Evolutionary conservation across 495 filamentous ascomycete species (phyloP).

Genomic region (Aspergillus nidulans): DNA sequence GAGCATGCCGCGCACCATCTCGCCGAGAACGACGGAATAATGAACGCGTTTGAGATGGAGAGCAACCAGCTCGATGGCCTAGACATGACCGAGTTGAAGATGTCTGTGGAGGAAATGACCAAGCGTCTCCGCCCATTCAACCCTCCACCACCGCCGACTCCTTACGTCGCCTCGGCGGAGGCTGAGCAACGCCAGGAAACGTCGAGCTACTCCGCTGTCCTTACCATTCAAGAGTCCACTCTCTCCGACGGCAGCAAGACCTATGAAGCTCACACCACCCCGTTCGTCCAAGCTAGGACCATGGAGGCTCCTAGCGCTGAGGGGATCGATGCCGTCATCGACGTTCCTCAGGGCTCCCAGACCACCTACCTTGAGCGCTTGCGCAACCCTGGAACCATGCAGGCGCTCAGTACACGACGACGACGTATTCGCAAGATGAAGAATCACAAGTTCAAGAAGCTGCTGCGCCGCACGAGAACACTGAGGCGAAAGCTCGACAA

Average conservation of each 20-base stretch:
- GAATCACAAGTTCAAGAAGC: conserved; percentile 99
- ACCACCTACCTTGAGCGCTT: conserved; percentile 41
- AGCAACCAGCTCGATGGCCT: conserved; percentile 47
- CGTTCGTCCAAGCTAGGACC: conserved; percentile 32
- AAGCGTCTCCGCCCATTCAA: conserved; percentile 69
- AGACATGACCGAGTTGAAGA: conserved; percentile 32
- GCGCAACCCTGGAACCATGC: conserved; percentile 39
- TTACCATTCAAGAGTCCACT: conserved; percentile 77
- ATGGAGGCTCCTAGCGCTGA: conserved; percentile 34
- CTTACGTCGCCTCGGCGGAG: conserved; percentile 32
- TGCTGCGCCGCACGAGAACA: conserved; percentile 87
- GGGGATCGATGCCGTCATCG: conserved; percentile 27
- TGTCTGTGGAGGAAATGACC: conserved; percentile 50
- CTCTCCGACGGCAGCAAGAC: conserved; percentile 63
- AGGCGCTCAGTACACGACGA: conserved; percentile 79
- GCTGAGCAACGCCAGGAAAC: conserved; percentile 35
- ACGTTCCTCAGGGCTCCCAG: conserved; percentile 29
- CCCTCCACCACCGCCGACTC: conserved; percentile 68
- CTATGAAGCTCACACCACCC: conserved; percentile 47
- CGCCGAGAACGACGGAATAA: conserved; percentile 44
- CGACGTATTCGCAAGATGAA: conserved; percentile 96
- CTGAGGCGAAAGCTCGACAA: conserved; percentile 80
- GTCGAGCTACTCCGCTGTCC: conserved; percentile 66
- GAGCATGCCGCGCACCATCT: conserved; percentile 54
- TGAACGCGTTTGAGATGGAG: conserved; percentile 45